Percentiles rank a stretch among this genome's conserved stretches.
Evolutionary conservation across 1,139 yeast species (phyloP).

Genomic region (Citeromyces hawaiiensis): DNA sequence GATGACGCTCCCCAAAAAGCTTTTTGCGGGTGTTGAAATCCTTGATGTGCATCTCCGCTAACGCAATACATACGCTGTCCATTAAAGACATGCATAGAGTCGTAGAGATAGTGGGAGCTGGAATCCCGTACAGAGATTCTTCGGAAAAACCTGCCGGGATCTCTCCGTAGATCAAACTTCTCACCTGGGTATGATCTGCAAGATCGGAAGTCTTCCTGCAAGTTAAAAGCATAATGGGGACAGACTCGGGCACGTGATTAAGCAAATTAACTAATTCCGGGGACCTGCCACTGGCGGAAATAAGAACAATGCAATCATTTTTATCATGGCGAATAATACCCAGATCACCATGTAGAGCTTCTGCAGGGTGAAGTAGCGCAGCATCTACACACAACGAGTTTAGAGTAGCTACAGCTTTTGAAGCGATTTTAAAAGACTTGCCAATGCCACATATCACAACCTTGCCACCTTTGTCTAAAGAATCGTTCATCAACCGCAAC

Average conservation of each 20-base stretch:
- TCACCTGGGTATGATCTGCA: conserved; percentile 29
- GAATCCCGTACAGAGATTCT: conserved; percentile 58
- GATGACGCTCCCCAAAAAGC: conserved; percentile 61
- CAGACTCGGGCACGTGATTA: conserved; percentile 38
- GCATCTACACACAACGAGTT: conserved; percentile 68
- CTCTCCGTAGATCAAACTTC: conserved; percentile 46
- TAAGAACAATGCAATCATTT: conserved; percentile 49
- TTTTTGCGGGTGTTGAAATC: conserved; percentile 39
- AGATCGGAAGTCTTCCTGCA: conserved; percentile 37
- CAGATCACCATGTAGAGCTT: conserved; percentile 84
- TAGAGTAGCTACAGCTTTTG: conserved; percentile 69
- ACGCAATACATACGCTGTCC: conserved; percentile 65
- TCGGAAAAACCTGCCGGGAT: conserved; percentile 48
- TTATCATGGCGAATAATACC: conserved; percentile 47
- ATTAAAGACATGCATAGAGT: conserved; percentile 66
- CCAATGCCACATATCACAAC: conserved; percentile 76
- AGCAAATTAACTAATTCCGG: conserved; percentile 55
- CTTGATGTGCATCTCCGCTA: conserved; percentile 51
- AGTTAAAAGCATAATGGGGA: conserved; percentile 53
- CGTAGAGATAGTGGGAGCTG: conserved; percentile 83
- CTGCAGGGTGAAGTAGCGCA: conserved; percentile 64
- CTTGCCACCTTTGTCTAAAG: conserved; percentile 44
- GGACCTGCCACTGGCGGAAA: conserved; percentile 77
- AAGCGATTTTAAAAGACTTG: conserved; percentile 67
- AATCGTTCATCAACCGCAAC: conserved; percentile 34